Evolutionary conservation across 192 early-diverging fungal species (phyloP), one percentile per base, ranked within the genome.

Genomic region (Diversispora eburnea): DNA sequence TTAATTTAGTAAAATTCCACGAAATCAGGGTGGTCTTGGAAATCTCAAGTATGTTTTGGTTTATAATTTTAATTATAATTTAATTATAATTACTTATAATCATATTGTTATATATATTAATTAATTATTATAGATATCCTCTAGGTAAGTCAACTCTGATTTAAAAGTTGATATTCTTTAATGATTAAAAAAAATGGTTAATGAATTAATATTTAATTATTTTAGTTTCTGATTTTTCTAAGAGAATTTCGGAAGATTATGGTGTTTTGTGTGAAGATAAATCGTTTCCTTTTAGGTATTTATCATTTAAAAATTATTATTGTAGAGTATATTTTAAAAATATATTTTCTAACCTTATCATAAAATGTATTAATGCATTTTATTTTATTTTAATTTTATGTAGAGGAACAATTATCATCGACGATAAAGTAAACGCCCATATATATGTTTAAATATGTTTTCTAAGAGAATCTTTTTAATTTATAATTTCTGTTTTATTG

Each of bases 1-100:
- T 60, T 58, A 19, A 58, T 25, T 45, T 42, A 85, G 83, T 71
- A 86, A 92, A 82, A 83, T 85, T 76, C 82, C 91, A 73, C 81
- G 85, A 49, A 90, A 92, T 82, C 81, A 94, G 76, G 95, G 95
- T 76, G 94, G 95, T 76, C 82, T 96, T 20, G 93, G 95, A 67
- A 84, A 87, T 43, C 87, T 97, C 85, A 22, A 74, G 78, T 60
- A 74, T 75, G 83, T 84, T 19, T 62, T 57, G 8, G 25, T 33
- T 33, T 67, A 60, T 60, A 39, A 47, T 67, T 62, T 33, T 60
- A 17, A 6, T 42, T 63, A 63, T 45, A 6, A 62, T 17, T 41
- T 17, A 17, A 17, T 63, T 45, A 43, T 42, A 45, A 3, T 20
- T 17, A 45, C 39, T 39, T 33, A 39, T 13, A 12, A 33, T 39